Conservation (phyloP, 2,329 filamentous ascomycete genomes). For the Fusarium albosuccineum region DNA sequence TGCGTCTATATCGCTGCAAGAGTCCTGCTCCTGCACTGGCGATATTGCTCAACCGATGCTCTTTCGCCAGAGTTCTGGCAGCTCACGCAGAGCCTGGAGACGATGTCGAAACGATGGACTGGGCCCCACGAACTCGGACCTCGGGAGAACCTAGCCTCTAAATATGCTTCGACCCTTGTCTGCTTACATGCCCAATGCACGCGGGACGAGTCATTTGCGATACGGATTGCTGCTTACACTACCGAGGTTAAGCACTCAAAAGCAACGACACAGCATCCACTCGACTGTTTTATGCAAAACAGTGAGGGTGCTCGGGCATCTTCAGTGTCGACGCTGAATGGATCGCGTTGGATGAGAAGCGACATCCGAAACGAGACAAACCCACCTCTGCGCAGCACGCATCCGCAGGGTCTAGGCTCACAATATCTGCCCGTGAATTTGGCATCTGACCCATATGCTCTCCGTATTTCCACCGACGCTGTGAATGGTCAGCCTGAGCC, state of each 20-base stretch:
- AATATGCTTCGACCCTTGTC: neutral
- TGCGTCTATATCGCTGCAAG: constrained; percentile 58
- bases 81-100: constrained; percentile 38
- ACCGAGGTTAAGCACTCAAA: constrained; percentile 30
- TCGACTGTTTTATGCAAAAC: neutral
- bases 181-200: constrained; percentile 11
- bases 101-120: constrained; percentile 40
- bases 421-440: constrained; percentile 1
- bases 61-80: constrained; percentile 44
- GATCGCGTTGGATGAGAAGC: neutral
- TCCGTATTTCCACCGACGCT: neutral
- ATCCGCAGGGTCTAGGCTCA: neutral
- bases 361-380: neutral
- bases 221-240: constrained; percentile 28
- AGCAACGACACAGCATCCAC: neutral
- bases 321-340: neutral
- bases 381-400: neutral
- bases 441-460: neutral
- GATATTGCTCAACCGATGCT: constrained; percentile 37
- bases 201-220: constrained; percentile 22
- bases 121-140: constrained; percentile 31
- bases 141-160: constrained; percentile 19
- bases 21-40: constrained; percentile 53
- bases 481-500: neutral
- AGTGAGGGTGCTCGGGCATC: neutral